Base-by-base conservation (phyloP, 2,329 filamentous ascomycete genomes). In the Knoxdaviesia proteae region DNA sequence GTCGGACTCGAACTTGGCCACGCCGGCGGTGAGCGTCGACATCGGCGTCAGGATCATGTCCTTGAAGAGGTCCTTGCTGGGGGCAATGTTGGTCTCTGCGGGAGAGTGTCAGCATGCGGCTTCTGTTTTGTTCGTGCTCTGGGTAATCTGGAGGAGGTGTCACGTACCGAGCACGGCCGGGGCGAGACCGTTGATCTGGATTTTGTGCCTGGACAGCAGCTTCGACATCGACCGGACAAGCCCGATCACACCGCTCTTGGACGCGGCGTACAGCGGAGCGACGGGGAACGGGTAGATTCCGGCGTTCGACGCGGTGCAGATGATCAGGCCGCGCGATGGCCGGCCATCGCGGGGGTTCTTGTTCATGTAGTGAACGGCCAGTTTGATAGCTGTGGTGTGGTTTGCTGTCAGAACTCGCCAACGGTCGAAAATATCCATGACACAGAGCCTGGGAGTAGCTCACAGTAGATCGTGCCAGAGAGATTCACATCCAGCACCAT, bases 291-390 rank as follows among this genome's bases (percentile, higher is more conserved):
- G 58, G 47, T 71, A 71, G 1, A 71, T 41, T 0, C 67, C 68
- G 2, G 64, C 66, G 49, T 69, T 69, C 4, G 66, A 69, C 0
- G 67, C 61, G 0, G 68, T 71, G 55, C 66, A 69, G 41, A 71
- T 58, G 37, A 71, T 67, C 6, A 56, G 58, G 0, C 66, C 65
- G 31, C 58, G 56, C n/a, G 58, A 51, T 31, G 48, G 47, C 8
- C 49, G 39, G 8, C 29, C 4, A 37, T 54, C 45, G 1, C 53
- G 49, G 3, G 44, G 39, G 42, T 67, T 68, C 49, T 63, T 65
- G 29, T 57, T 54, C 53, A 71, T 63, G 46, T 71, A 71, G 47
- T 69, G 59, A 6, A 59, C 57, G 0, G 59, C 67, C 7, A 71
- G 51, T 47, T 68, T 66, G 30, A 68, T 58, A 6, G 64, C 65